Conservation (phyloP, 2,329 filamentous ascomycete species). For the Leptographium galeiforme region DNA sequence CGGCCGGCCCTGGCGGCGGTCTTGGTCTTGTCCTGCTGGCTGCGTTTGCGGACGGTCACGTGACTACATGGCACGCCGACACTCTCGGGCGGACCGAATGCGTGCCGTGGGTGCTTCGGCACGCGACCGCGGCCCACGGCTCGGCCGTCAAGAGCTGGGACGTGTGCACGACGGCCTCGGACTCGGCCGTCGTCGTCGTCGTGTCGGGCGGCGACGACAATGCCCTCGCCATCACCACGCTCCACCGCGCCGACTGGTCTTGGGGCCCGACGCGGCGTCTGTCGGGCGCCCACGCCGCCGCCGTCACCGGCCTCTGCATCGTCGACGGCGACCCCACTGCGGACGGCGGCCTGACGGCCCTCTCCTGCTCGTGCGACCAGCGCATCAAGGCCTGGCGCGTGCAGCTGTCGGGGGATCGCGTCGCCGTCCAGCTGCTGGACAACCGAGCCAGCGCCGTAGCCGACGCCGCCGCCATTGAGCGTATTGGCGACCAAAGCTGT, state of each 20-base stretch:
- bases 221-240: slow-evolving; percentile 46
- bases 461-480: slow-evolving; percentile 40
- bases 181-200: slow-evolving; percentile 34
- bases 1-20: slow-evolving; percentile 11
- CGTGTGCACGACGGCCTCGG: slow-evolving; percentile 13
- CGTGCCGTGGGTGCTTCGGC: slow-evolving; percentile 7
- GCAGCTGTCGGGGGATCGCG: neutral
- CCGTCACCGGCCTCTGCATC: slow-evolving; percentile 46
- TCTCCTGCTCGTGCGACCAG: slow-evolving; percentile 44
- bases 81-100: no score
- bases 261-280: slow-evolving; percentile 21
- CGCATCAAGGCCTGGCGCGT: slow-evolving; percentile 41
- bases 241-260: slow-evolving; percentile 13
- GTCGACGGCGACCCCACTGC: slow-evolving; percentile 11
- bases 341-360: slow-evolving; percentile 6
- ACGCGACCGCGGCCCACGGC: slow-evolving; percentile 41
- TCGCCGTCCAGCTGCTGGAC: slow-evolving; percentile 26
- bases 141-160: slow-evolving; percentile 62
- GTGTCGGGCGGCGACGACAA: slow-evolving; percentile 79
- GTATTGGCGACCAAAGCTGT: slow-evolving; percentile 14
- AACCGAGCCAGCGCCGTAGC: slow-evolving; percentile 46
- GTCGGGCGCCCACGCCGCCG: slow-evolving; percentile 54
- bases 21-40: slow-evolving; percentile 40
- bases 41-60: slow-evolving; percentile 67
- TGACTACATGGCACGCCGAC: slow-evolving; percentile 44